Evolutionary conservation across 495 filamentous ascomycete genomes (phyloP), one percentile per base, ranked within the genome.

Genomic region (Penicillium manginii): DNA sequence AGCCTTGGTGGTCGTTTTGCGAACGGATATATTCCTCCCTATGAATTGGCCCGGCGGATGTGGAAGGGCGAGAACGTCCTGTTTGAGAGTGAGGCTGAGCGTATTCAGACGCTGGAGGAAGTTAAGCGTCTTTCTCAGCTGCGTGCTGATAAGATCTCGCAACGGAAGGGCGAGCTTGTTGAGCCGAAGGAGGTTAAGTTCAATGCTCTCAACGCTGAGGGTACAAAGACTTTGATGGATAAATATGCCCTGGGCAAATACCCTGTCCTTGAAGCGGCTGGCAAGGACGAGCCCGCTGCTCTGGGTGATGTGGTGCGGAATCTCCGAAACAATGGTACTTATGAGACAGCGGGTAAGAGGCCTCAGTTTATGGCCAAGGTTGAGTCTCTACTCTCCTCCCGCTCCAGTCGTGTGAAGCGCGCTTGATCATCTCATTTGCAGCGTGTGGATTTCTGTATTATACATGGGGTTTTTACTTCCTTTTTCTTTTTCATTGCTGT

Each of bases 211-310:
- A 78, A 84, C 59, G 69, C 73, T 14, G 79, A 91, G 51, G 74
- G 91, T 32, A 78, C 76, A 32, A 80, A 82, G 52, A 78, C 79
- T 5, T 73, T 97, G 15, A 85, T 97, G 64, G 77, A 90, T 62
- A 80, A 87, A 42, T 76, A 96, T 51, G 93, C 93, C 63, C 88
- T 63, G 50, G 80, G 80, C 5, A 70, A 72, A 46, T 82, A 81
- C 51, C 67, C 71, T 11, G 53, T 56, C 6, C 23, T 62, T 15
- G 12, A 37, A 11, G 61, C 65, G 18, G 46, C 15, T 12, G 42
- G 48, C 2, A 54, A 69, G 50, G 58, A 58, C 35, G 59, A 71
- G 33, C 61, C 63, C 12, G 61, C 75, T 33, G 60, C 77, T 29
- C 39, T 81, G 32, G 67, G 61, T 14, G 67, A 73, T 43, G 65